Base-by-base conservation (phyloP, 768 basidiomycete species). In the Plicaturopsis crispa region DNA sequence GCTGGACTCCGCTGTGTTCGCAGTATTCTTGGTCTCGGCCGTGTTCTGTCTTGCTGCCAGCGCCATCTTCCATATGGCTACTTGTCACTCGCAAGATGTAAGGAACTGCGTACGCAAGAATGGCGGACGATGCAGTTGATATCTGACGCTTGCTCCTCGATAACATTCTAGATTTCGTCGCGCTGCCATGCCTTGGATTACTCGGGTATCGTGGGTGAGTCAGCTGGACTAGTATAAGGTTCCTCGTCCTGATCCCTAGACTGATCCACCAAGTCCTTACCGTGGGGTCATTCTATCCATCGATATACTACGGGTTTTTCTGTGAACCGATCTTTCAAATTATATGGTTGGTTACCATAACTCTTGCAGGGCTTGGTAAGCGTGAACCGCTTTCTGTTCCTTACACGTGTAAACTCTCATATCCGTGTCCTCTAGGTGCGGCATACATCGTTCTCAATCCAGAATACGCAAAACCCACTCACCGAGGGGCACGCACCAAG, bases 371-470 rank as follows among this genome's bases (percentile, higher is more conserved):
- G 23, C 44, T 67, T 39, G 75, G 85, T 84, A 39, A 60, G 82
- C 50, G 33, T 45, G 31, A 38, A 35, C 20, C 30, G 12, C 18
- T 19, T 10, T 7, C 31, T n/a, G 12, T 48, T 21, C n/a, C 40
- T 24, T 31, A 5, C 19, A 18, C 37, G 21, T 24, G 12, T 34
- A 24, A 6, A 24, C 17, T 24, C 24, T 52, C 48, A 45, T 52
- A 49, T 37, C 35, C 39, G 49, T 39, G 38, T 49, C 23, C 26
- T 23, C 39, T 49, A 85, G 81, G 68, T 41, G 75, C 82, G 6
- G 71, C 77, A n/a, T 80, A 75, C 58, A 72, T 85, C 50, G 85
- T 92, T 23, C 67, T 92, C 16, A 73, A 79, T 35, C 86, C 88
- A 4, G 73, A 82, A 52, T 89, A 89, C 53, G 66, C 79, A 16